phyloP scores from a whole-genome alignment of 129 eudicot genomes.

The Lactuca sativa region DNA sequence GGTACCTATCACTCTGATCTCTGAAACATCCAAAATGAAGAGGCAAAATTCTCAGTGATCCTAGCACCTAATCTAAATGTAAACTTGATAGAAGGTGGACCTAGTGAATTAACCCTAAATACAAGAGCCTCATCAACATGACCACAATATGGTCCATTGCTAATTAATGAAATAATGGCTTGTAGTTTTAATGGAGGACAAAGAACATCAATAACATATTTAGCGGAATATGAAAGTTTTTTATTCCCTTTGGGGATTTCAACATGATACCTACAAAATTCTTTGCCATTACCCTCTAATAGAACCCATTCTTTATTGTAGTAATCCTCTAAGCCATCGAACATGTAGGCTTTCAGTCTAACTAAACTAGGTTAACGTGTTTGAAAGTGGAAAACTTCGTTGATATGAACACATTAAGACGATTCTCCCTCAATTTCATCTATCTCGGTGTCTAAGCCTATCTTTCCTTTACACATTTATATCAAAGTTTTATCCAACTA shows the following conservation, averaged over 20 bases:
- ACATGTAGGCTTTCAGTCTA: slow-evolving; percentile 75
- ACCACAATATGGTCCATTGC: slow-evolving; percentile 95
- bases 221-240: slow-evolving; percentile 81
- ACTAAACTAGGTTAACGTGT: slow-evolving; percentile 57
- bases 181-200: slow-evolving; percentile 96
- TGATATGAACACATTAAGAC: slow-evolving; percentile 18
- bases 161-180: slow-evolving; percentile 77
- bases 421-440: slow-evolving; percentile 56
- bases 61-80: slow-evolving; percentile 88
- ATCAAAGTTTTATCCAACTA: no score
- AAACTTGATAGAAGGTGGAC: slow-evolving; percentile 77
- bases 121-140: slow-evolving; percentile 95
- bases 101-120: slow-evolving; percentile 92
- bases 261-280: slow-evolving; percentile 98
- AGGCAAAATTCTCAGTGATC: slow-evolving; percentile 79
- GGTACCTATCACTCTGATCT: slow-evolving; percentile 10
- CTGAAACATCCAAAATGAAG: slow-evolving; percentile 4
- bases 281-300: slow-evolving; percentile 61
- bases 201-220: slow-evolving; percentile 74
- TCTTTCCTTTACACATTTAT: slow-evolving; percentile 29
- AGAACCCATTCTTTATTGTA: slow-evolving; percentile 93
- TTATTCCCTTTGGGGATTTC: slow-evolving; percentile 88
- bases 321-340: slow-evolving; percentile 88
- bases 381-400: slow-evolving; percentile 29
- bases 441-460: slow-evolving; percentile 33